Conservation (phyloP, 805 yeast genomes). For the Nakazawaea wickerhamii region DNA sequence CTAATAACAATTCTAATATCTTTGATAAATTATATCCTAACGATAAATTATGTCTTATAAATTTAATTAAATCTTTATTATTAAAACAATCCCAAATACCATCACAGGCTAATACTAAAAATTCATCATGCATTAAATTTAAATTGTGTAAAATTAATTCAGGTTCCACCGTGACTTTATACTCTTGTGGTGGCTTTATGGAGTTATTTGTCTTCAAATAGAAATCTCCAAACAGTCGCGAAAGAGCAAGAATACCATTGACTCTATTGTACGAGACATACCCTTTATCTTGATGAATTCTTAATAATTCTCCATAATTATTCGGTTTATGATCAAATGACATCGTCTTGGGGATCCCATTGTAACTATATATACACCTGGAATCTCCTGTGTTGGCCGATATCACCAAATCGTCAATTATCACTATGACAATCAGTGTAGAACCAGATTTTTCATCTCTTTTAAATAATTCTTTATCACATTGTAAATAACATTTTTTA, state of each 20-base stretch:
- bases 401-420: conserved; percentile 38
- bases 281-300: conserved; percentile 56
- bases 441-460: conserved; percentile 44
- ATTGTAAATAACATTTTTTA: conserved; percentile 38
- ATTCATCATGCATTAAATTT: conserved; percentile 47
- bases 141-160: conserved; percentile 58
- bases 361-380: conserved; percentile 49
- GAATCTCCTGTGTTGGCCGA: conserved; percentile 78
- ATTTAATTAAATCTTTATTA: conserved; percentile 45
- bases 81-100: conserved; percentile 77
- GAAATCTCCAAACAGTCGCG: conserved; percentile 66
- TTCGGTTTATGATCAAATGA: conserved; percentile 66
- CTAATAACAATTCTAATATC: conserved; percentile 53
- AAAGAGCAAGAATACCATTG: conserved; percentile 51
- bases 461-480: conserved; percentile 39
- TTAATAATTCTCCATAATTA: conserved; percentile 50
- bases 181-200: conserved; percentile 56
- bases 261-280: conserved; percentile 57
- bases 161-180: conserved; percentile 76
- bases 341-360: conserved; percentile 52
- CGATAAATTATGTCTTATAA: conserved; percentile 53
- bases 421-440: conserved; percentile 42
- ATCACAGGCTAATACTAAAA: conserved; percentile 71
- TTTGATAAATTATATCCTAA: conserved; percentile 54
- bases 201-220: conserved; percentile 36